Conservation (phyloP, 768 basidiomycete genomes). For the Hericium alpestre region DNA sequence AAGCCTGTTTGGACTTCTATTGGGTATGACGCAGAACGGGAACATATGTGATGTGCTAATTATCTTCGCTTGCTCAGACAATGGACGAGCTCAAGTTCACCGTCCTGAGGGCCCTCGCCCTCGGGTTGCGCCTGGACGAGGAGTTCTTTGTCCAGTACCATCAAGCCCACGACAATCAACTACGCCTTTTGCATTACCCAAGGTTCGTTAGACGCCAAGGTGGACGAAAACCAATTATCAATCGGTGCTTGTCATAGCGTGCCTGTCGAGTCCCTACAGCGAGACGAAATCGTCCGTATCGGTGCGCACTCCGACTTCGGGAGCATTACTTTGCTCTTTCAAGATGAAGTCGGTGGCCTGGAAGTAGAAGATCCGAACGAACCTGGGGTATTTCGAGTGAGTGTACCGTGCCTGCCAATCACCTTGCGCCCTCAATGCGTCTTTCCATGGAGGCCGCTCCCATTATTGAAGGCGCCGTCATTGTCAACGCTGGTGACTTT, state of each 20-base stretch:
- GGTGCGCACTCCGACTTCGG: slow-evolving; percentile 47
- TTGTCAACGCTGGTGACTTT: slow-evolving; percentile 44
- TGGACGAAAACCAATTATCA: no score
- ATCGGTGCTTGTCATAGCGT: slow-evolving; percentile 17
- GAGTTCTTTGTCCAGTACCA: slow-evolving; percentile 37
- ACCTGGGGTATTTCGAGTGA: slow-evolving; percentile 30
- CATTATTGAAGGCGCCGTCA: slow-evolving; percentile 34
- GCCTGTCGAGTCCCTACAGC: slow-evolving; percentile 20
- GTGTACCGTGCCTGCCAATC: background rate
- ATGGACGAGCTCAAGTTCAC: slow-evolving; percentile 23
- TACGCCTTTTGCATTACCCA: slow-evolving; percentile 51
- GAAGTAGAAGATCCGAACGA: slow-evolving; percentile 47
- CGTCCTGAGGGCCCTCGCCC: slow-evolving; percentile 38
- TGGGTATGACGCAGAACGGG: slow-evolving; percentile 15
- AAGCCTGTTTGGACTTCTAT: slow-evolving; percentile 41
- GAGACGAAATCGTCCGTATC: slow-evolving; percentile 31
- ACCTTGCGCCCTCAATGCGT: background rate
- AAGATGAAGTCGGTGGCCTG: slow-evolving; percentile 51
- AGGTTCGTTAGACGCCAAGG: slow-evolving; percentile 7
- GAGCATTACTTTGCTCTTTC: slow-evolving; percentile 47
- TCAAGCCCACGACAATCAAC: slow-evolving; percentile 36
- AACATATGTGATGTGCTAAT: no score
- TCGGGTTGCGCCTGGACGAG: slow-evolving; percentile 33
- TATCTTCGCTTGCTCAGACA: background rate
- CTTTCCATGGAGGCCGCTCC: slow-evolving; percentile 21